phyloP scores from a whole-genome alignment of 1,284 basidiomycete genomes.

The Marasmius fiardii region DNA sequence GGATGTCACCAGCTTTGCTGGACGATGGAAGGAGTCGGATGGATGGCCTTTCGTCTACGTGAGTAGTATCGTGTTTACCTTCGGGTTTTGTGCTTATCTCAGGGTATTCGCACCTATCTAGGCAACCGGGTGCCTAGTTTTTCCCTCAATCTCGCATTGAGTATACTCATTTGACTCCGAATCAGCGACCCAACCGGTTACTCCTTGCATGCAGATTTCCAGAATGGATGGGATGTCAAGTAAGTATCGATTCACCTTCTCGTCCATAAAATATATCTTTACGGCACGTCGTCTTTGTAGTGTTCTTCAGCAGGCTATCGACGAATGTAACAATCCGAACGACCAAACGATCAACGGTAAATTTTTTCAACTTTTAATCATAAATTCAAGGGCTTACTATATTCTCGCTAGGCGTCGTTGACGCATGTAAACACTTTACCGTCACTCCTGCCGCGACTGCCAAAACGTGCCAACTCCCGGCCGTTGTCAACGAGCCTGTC shows the following conservation, averaged over 20 bases:
- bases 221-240: constrained; percentile 37
- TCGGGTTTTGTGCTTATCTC: not conserved
- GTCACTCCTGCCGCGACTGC: constrained; percentile 23
- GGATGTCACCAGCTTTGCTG: constrained; percentile 33
- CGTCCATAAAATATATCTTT: not conserved
- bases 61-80: constrained; percentile 1
- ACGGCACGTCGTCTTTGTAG: constrained; percentile 6
- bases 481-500: constrained; percentile 30
- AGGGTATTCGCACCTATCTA: not conserved
- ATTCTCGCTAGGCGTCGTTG: constrained; percentile 28
- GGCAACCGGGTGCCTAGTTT: not conserved
- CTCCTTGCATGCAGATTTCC: constrained; percentile 48
- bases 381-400: not conserved
- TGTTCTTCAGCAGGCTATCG: constrained; percentile 45
- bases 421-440: constrained; percentile 38
- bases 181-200: constrained; percentile 42
- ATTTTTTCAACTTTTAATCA: not conserved
- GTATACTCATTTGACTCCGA: not conserved
- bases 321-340: constrained; percentile 41
- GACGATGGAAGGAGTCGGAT: constrained; percentile 31
- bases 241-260: constrained; percentile 4
- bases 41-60: constrained; percentile 42
- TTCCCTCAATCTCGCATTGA: not conserved
- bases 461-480: constrained; percentile 30
- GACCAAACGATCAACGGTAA: constrained; percentile 31